Percentiles rank a stretch among this genome's conserved stretches.
Conservation (phyloP, 768 basidiomycete species). For the Clavulina sp. region DNA sequence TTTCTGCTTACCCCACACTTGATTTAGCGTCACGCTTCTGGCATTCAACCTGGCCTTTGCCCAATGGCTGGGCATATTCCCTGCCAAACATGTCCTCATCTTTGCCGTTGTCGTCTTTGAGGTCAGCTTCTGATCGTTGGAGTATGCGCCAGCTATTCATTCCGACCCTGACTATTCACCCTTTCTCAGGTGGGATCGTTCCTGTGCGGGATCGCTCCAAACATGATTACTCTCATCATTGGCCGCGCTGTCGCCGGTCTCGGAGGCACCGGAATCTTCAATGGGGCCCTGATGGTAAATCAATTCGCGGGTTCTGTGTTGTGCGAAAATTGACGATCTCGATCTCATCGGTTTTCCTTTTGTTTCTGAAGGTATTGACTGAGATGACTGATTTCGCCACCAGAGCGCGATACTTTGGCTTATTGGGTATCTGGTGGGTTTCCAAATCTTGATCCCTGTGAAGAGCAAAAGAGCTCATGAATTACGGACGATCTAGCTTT, state of each 20-base stretch:
- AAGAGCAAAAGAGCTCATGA: too few relatives aligned
- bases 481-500: too few relatives aligned
- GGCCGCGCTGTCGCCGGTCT: not conserved
- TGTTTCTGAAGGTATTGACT: not conserved
- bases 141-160: too few relatives aligned
- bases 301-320: too few relatives aligned
- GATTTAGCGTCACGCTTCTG: not conserved
- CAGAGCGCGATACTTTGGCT: not conserved
- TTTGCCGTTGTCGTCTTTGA: not conserved
- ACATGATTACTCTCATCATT: not conserved
- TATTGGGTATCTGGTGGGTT: not conserved
- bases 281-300: too few relatives aligned
- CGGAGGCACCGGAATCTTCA: not conserved
- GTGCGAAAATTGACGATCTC: too few relatives aligned
- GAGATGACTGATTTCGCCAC: not conserved
- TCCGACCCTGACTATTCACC: too few relatives aligned
- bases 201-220: not conserved
- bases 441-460: too few relatives aligned
- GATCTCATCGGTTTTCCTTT: not conserved
- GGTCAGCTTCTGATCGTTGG: too few relatives aligned
- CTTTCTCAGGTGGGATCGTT: too few relatives aligned
- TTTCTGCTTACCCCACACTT: too few relatives aligned
- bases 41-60: not conserved
- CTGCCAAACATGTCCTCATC: not conserved
- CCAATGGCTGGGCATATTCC: not conserved